Percentiles rank a stretch among this genome's conserved stretches.
phyloP scores from a whole-genome alignment of 257 asterid genomes.

The Coffea canephora region DNA sequence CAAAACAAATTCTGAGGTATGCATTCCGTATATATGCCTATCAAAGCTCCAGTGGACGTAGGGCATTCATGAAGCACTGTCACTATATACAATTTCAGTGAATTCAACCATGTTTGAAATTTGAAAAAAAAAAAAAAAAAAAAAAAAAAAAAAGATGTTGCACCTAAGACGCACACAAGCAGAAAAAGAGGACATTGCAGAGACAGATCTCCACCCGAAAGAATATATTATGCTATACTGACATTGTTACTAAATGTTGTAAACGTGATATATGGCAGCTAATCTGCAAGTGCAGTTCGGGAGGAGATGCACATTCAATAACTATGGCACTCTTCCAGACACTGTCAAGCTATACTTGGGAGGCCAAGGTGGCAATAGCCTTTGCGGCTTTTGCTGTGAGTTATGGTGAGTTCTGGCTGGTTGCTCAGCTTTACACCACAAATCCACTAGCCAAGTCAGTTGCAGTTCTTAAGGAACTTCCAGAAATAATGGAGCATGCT shows the following conservation, averaged over 20 bases:
- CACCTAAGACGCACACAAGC: no score
- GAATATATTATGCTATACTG: not conserved
- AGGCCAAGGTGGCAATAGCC: slow-evolving; percentile 35
- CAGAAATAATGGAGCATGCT: slow-evolving; percentile 32
- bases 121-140: no score
- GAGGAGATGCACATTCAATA: slow-evolving; percentile 34
- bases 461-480: slow-evolving; percentile 36
- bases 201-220: not conserved
- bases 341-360: slow-evolving; percentile 43
- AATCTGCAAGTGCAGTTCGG: slow-evolving; percentile 29
- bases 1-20: slow-evolving; percentile 67
- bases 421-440: slow-evolving; percentile 31
- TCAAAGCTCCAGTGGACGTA: not conserved
- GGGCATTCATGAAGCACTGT: not conserved
- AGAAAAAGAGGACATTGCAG: not conserved
- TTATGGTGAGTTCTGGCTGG: slow-evolving; percentile 42
- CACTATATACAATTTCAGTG: not conserved
- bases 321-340: slow-evolving; percentile 30
- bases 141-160: not conserved
- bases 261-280: slow-evolving; percentile 17
- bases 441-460: slow-evolving; percentile 39
- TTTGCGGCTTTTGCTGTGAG: slow-evolving; percentile 39
- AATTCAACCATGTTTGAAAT: not conserved
- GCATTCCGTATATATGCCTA: not conserved
- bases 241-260: not conserved